These are phyloP conservation scores for Chimonanthus praecox DNA, from an alignment of 164 flowering plant genomes.

Conservation along the genomic window DNA sequence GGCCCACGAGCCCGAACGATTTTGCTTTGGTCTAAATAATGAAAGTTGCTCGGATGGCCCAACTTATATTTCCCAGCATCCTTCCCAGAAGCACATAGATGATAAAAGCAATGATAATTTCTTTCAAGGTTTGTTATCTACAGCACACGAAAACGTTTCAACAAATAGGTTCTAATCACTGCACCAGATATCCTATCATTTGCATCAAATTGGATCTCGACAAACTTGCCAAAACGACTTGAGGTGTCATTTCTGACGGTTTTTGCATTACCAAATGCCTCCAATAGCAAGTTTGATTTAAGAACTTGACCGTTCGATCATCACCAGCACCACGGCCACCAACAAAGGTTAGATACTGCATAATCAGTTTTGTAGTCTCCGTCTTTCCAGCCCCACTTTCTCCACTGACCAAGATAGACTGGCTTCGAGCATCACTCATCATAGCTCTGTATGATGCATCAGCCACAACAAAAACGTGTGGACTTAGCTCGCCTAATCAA, in stretches of 20 bases:
- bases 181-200: conserved; percentile 99
- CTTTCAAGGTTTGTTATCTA: conserved; percentile 93
- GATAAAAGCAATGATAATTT: conserved; percentile 97
- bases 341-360: conserved; percentile 94
- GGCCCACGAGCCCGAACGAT: no score
- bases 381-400: conserved; percentile 99
- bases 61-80: conserved; percentile 24
- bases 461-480: conserved; percentile 99
- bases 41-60: no score
- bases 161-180: conserved; percentile 92
- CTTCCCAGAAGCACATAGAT: conserved; percentile 87
- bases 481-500: conserved; percentile 90
- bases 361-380: conserved; percentile 96
- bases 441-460: conserved; percentile 98
- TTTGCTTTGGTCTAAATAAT: no score
- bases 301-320: conserved; percentile 95
- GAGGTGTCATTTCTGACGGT: conserved; percentile 95
- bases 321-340: conserved; percentile 92
- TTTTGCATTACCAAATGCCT: conserved; percentile 99
- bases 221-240: conserved; percentile 98
- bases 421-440: conserved; percentile 71
- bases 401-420: conserved; percentile 96
- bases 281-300: conserved; percentile 96
- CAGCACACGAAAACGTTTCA: conserved; percentile 95
- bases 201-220: conserved; percentile 90